Percentiles rank a stretch among this genome's conserved stretches.
phyloP scores from a whole-genome alignment of 2,329 filamentous ascomycete species.

The Capronia americana region DNA sequence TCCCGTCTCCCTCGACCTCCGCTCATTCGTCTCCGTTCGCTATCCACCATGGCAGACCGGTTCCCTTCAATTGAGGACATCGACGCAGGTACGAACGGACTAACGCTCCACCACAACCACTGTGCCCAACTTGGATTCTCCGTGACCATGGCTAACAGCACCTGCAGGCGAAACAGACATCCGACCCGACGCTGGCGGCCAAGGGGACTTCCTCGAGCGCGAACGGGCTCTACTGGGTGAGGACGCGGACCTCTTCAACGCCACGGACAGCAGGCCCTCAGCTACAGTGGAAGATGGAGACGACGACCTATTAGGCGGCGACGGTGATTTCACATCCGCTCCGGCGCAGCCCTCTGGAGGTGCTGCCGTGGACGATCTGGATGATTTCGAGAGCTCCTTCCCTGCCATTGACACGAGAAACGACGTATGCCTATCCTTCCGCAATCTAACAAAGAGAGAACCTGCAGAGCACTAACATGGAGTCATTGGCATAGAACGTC shows the following conservation, averaged over 20 bases:
- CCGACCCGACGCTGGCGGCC: constrained; percentile 46
- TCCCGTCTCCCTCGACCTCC: background rate
- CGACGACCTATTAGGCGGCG: constrained; percentile 72
- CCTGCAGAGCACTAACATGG: constrained; percentile 20
- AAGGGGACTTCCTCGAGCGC: constrained; percentile 84
- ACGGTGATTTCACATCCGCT: constrained; percentile 44
- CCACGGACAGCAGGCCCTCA: constrained; percentile 68
- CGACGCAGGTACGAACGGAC: constrained; percentile 59
- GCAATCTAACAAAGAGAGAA: background rate
- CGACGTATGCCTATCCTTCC: constrained; percentile 61
- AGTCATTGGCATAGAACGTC: constrained; percentile 61
- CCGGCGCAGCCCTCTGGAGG: constrained; percentile 41
- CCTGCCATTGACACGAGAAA: constrained; percentile 79
- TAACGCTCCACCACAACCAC: constrained; percentile 7
- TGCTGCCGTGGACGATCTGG: constrained; percentile 53
- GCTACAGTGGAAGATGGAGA: constrained; percentile 69
- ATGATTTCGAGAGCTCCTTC: constrained; percentile 85
- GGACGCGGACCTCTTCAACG: constrained; percentile 88
- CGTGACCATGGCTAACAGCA: constrained; percentile 13
- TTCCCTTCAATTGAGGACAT: constrained; percentile 83
- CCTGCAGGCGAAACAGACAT: constrained; percentile 40
- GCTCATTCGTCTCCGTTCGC: background rate
- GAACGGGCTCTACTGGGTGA: constrained; percentile 91
- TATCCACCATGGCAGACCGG: constrained; percentile 70
- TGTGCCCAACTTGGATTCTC: background rate